Evolutionary conservation across 2,329 filamentous ascomycete genomes (phyloP).

Genomic region (Polytolypa hystricis): DNA sequence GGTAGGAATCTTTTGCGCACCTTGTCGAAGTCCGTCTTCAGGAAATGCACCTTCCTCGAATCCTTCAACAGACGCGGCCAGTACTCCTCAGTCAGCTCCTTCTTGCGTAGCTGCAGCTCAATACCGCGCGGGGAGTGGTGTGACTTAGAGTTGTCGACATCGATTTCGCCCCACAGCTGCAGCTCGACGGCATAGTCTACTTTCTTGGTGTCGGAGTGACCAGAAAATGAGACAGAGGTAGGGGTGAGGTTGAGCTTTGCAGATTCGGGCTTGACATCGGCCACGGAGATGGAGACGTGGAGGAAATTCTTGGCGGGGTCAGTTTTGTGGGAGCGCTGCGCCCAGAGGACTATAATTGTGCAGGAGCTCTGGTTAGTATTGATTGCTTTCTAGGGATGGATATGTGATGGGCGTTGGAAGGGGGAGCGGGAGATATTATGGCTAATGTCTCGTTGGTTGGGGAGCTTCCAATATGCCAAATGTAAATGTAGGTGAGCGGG

Average conservation of each 20-base stretch:
- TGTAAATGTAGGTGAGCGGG: too few relatives aligned
- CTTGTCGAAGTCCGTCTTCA: slow-evolving; percentile 99
- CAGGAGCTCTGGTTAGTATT: background rate
- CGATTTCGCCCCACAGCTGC: slow-evolving; percentile 84
- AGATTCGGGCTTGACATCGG: slow-evolving; percentile 66
- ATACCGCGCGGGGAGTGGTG: slow-evolving; percentile 82
- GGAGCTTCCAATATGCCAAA: too few relatives aligned
- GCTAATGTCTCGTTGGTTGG: too few relatives aligned
- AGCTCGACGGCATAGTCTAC: slow-evolving; percentile 75
- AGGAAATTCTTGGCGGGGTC: slow-evolving; percentile 86
- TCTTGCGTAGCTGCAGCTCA: slow-evolving; percentile 89
- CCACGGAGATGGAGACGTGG: slow-evolving; percentile 81
- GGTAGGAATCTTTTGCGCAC: slow-evolving; percentile 32
- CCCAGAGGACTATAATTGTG: slow-evolving; percentile 68
- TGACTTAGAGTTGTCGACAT: slow-evolving; percentile 69
- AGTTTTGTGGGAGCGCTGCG: slow-evolving; percentile 76
- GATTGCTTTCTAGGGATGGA: too few relatives aligned
- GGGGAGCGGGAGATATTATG: too few relatives aligned
- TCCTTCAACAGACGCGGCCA: slow-evolving; percentile 95
- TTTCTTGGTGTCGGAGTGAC: slow-evolving; percentile 74
- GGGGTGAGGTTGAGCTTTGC: slow-evolving; percentile 77
- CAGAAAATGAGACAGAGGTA: slow-evolving; percentile 66
- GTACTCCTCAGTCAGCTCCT: slow-evolving; percentile 86
- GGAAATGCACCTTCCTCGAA: slow-evolving; percentile 76
- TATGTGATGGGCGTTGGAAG: slow-evolving; percentile 4